Base-by-base conservation (phyloP, 768 basidiomycete genomes). In the Kwoniella dendrophila region DNA sequence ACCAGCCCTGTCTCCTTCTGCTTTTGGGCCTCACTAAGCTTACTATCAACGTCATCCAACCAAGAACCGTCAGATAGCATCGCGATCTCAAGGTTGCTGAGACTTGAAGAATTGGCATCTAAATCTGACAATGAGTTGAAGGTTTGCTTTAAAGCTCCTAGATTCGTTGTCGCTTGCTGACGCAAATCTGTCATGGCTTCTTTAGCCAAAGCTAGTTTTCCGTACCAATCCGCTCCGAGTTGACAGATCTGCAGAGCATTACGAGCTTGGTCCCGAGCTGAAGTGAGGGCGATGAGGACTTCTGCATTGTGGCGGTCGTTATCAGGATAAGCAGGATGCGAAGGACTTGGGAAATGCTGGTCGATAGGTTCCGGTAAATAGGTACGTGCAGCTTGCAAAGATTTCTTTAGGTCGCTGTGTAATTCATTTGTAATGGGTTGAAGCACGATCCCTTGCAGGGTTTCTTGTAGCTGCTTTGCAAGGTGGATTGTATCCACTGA, bases 321-420 rank as follows among this genome's bases (percentile, higher is more conserved):
- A 33, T 64, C 62, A 3, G 64, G 67, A 41, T 68, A 68, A 4
- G 56, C 60, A 18, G 63, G 34, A 45, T 71, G 66, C 8, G 40
- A 29, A 3, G 66, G 70, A 24, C 34, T 41, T 0, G 70, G 61
- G 43, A 63, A 62, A 4, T 53, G 3, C 32, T 18, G 6, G 38
- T 62, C 56, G 30, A 66, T 52, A 7, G 56, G 30, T 3, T 20
- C 12, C 2, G 69, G 66, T 7, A 67, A 30, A 1, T 3, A 11
- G 1, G 24, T 14, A 20, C 10, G 4, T 36, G 22, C 0, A 70
- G 60, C 0, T 47, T 36, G 2, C n/a, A n/a, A n/a, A n/a, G n/a
- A n/a, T n/a, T n/a, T 20, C 2, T 48, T 22, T 1, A 70, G 47
- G 3, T 50, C 24, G 4, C 22, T 26, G 34, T 70, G 61, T 14